phyloP scores from a whole-genome alignment of 176 grass and related monocot species.

The Oryza meyeriana region DNA sequence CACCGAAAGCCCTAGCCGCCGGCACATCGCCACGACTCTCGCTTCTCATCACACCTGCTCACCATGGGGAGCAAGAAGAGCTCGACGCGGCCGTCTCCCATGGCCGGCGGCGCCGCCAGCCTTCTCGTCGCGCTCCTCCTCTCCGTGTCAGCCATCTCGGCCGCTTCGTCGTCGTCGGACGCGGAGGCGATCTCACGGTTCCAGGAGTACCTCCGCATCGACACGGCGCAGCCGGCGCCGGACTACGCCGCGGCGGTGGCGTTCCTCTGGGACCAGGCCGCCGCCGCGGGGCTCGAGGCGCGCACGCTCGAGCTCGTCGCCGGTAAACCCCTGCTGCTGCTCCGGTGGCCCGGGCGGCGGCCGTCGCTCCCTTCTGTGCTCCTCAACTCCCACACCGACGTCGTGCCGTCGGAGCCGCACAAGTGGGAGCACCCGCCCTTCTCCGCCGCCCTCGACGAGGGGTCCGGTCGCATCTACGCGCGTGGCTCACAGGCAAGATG shows the following conservation, averaged over 20 bases:
- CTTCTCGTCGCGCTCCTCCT: slow-evolving; percentile 38
- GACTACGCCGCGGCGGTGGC: slow-evolving; percentile 64
- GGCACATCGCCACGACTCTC: background rate
- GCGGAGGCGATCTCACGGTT: slow-evolving; percentile 66
- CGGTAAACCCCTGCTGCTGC: slow-evolving; percentile 77
- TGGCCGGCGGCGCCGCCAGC: slow-evolving; percentile 17
- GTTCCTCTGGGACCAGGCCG: slow-evolving; percentile 59
- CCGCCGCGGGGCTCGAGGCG: slow-evolving; percentile 53
- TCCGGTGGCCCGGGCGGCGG: slow-evolving; percentile 70
- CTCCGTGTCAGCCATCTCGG: background rate
- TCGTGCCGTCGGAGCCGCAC: slow-evolving; percentile 77
- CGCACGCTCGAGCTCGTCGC: slow-evolving; percentile 58
- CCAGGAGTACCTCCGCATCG: slow-evolving; percentile 94
- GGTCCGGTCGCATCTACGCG: slow-evolving; percentile 71
- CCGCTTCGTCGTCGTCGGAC: slow-evolving; percentile 37
- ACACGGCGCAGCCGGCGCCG: slow-evolving; percentile 79
- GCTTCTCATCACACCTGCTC: background rate
- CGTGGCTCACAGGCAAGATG: slow-evolving; percentile 72
- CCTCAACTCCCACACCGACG: slow-evolving; percentile 95
- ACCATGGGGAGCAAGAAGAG: background rate
- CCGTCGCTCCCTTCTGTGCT: slow-evolving; percentile 66
- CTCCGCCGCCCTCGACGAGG: slow-evolving; percentile 60
- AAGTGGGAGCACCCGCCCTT: slow-evolving; percentile 92
- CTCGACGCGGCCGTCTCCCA: background rate
- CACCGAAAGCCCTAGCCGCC: too few species aligned